Conservation (phyloP, 768 basidiomycete genomes). For the Kwoniella dejecticola region DNA sequence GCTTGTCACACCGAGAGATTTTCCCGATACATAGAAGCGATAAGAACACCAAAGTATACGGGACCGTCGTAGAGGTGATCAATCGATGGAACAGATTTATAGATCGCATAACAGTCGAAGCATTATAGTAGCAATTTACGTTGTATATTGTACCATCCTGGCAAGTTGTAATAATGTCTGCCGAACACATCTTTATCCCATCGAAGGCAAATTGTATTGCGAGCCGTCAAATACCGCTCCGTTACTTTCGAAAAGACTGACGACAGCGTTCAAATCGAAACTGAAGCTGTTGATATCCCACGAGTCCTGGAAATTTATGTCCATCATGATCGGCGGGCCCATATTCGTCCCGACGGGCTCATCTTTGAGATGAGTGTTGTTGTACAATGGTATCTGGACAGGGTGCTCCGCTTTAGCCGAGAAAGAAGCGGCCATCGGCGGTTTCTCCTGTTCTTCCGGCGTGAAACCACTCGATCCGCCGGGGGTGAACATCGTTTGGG, state of each 20-base stretch:
- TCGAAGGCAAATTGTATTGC: slow-evolving; percentile 4
- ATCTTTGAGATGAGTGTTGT: no score
- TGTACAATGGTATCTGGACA: no score
- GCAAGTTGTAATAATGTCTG: background rate
- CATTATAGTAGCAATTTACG: background rate
- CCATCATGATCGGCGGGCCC: background rate
- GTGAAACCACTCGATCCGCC: slow-evolving; percentile 4
- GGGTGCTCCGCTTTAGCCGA: no score
- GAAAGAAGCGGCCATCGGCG: background rate
- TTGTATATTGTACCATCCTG: background rate
- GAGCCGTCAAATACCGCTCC: slow-evolving; percentile 17
- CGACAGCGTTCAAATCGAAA: slow-evolving; percentile 20
- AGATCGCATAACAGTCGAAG: background rate
- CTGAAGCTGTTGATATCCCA: slow-evolving; percentile 28
- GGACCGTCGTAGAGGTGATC: slow-evolving; percentile 44
- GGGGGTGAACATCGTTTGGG: slow-evolving; percentile 4
- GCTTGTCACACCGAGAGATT: slow-evolving; percentile 49
- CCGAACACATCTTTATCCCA: background rate
- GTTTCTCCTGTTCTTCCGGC: background rate
- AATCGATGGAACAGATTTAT: slow-evolving; percentile 50
- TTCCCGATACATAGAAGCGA: slow-evolving; percentile 37
- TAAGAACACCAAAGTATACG: slow-evolving; percentile 24
- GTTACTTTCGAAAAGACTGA: slow-evolving; percentile 15
- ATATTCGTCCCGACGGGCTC: no score
- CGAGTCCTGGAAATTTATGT: background rate